These are phyloP conservation scores for Ophiostoma sp. DNA, from an alignment of 2,329 filamentous ascomycete species.

Conservation along the genomic window DNA sequence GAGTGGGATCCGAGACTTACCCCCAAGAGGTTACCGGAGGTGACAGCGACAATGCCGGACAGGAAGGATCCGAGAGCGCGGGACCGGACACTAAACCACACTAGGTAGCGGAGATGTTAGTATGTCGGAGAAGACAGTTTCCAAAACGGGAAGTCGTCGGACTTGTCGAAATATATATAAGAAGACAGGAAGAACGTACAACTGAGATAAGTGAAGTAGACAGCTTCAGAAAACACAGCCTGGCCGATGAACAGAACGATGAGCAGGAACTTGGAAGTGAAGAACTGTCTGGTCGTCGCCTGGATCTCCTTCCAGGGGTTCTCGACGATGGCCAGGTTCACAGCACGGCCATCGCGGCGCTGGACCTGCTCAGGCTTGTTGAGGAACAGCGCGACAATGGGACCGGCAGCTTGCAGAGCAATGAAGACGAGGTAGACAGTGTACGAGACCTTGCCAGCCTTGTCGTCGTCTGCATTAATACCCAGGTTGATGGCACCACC, in stretches of 20 bases:
- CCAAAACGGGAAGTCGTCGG: not conserved
- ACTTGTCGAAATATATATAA: not conserved
- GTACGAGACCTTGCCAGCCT: constrained; percentile 58
- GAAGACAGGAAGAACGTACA: constrained; percentile 30
- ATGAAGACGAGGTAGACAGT: constrained; percentile 66
- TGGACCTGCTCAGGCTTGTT: constrained; percentile 58
- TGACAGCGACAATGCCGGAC: constrained; percentile 61
- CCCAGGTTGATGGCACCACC: constrained; percentile 68
- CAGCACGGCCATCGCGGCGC: constrained; percentile 58
- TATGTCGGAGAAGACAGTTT: not conserved
- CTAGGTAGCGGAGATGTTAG: constrained; percentile 25
- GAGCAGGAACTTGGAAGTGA: constrained; percentile 57
- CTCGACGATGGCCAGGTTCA: constrained; percentile 53
- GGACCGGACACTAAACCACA: constrained; percentile 66
- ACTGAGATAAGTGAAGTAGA: constrained; percentile 64
- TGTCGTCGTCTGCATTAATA: constrained; percentile 49
- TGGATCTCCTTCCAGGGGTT: constrained; percentile 55
- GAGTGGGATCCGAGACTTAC: constrained; percentile 31
- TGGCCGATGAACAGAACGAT: constrained; percentile 64
- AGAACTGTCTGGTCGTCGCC: constrained; percentile 52
- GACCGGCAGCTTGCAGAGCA: constrained; percentile 59
- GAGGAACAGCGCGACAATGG: constrained; percentile 59
- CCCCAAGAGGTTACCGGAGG: constrained; percentile 60
- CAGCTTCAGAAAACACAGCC: constrained; percentile 64
- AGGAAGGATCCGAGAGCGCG: constrained; percentile 66